Base-by-base conservation (phyloP, 2,329 filamentous ascomycete genomes). In the Coccinonectria pachysandricola region DNA sequence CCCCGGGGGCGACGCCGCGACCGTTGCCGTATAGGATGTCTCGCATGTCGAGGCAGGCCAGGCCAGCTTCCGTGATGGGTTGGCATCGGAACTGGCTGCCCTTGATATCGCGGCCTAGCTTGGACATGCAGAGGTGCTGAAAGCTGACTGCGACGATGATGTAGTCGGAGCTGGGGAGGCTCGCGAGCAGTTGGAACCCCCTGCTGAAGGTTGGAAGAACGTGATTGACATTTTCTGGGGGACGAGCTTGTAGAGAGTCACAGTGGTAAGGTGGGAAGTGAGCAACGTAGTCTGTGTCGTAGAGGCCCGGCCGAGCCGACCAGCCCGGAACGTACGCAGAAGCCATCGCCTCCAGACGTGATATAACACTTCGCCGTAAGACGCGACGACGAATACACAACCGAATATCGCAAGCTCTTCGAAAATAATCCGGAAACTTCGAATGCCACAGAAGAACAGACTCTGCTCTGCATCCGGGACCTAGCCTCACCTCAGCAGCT, bases 41-140 rank as follows among this genome's bases (percentile, higher is more conserved):
- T 14, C 37, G 27, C 30, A 40, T 38, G 16, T 38, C 37, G 2
- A 40, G 23, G 11, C 26, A 30, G 6, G 30, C 21, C 5, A 38
- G 12, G 1, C 34, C 34, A 5, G 23, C 26, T 8, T 38, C 37
- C 1, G 33, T 27, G 8, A 38, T n/a, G 8, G 37, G 28, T 6
- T 31, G 17, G 5, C 23, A 25, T 6, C 25, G 16, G 16, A 28
- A 26, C 12, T 27, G 7, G 3, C n/a, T 16, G 2, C 25, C 32
- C 5, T 34, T 16, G 4, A 25, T 8, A 3, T 22, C 25, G 13
- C 5, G 14, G 0, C 26, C 23, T 6, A 23, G 6, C 11, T 36
- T 31, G 10, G n/a, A 14, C 18, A 21, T 21, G 11, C 32, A 38
- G 15, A 34, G 24, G 14, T 32, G 19, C 19, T 34, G 23, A 19